Base-by-base conservation (phyloP, 371 early-diverging fungal genomes). In the Lichtheimia ramosa region DNA sequence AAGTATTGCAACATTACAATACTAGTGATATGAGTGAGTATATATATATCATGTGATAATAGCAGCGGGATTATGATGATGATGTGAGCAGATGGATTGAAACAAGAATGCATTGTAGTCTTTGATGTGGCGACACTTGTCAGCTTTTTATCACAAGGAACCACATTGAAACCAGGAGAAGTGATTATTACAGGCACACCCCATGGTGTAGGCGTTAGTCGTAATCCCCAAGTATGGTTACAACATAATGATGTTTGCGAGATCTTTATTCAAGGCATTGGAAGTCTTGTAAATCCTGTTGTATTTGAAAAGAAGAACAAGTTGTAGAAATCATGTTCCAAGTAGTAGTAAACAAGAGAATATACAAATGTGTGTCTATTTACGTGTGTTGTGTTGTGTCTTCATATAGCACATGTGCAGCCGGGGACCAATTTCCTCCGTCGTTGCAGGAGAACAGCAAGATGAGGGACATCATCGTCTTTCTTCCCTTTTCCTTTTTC, bases 121-220 rank as follows among this genome's bases (percentile, higher is more conserved):
- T 70, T 70, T 24, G 61, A 70, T 39, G 57, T 65, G 23, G 52
- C 65, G 7, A 48, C 57, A 1, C 56, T 70, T 18, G 63, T 79
- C 40, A 70, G 77, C 41, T 83, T 82, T 68, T 64, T 84, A 63
- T 79, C 79, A 16, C 83, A 84, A 64, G 83, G 85, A 20, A 81
- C 83, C 0, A 85, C 87, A 7, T 60, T 87, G 28, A 69, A 69
- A 58, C 82, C 83, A 13, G 87, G 87, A 0, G 82, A 83, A 34
- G 78, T 87, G 20, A 85, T 85, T 20, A 56, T 83, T 43, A 87
- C 87, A 1, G 87, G 87, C 12, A 87, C 87, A 0, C 85, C 85
- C 7, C 72, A 81, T 24, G 84, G 81, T 12, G 87, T 86, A 10
- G 87, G 87, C 1, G 71, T 67, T 51, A 71, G 68, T 20, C 61